phyloP scores from a whole-genome alignment of 73 alveolate species.

The Tetrahymena thermophila region DNA sequence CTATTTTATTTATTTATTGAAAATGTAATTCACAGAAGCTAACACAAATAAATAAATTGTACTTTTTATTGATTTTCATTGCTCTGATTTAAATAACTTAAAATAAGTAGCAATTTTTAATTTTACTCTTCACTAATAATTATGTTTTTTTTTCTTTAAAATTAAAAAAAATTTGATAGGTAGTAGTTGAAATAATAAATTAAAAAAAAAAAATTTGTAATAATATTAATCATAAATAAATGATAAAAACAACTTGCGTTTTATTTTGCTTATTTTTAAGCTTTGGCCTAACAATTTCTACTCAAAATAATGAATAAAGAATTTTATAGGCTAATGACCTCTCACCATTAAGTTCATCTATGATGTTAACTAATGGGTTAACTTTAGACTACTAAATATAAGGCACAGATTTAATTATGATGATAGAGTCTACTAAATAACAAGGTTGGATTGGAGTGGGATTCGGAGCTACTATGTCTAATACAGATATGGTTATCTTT shows the following conservation, averaged over 20 bases:
- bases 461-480: conserved; percentile 16
- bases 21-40: no score
- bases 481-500: neutral
- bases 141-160: no score
- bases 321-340: neutral
- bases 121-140: neutral
- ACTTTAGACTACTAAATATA: neutral
- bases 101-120: no score
- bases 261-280: neutral
- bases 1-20: no score
- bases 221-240: no score
- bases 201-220: no score
- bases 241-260: neutral
- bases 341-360: neutral
- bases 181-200: neutral
- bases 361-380: neutral
- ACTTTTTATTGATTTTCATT: no score
- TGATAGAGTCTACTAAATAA: neutral
- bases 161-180: no score
- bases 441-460: conserved; percentile 37
- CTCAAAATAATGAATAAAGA: neutral
- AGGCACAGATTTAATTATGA: neutral
- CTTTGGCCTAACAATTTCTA: neutral
- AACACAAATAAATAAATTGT: no score
- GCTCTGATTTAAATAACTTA: no score